Evolutionary conservation across 805 yeast genomes (phyloP), one percentile per base, ranked within the genome.

Genomic region (Cyberlindnera maclurae): DNA sequence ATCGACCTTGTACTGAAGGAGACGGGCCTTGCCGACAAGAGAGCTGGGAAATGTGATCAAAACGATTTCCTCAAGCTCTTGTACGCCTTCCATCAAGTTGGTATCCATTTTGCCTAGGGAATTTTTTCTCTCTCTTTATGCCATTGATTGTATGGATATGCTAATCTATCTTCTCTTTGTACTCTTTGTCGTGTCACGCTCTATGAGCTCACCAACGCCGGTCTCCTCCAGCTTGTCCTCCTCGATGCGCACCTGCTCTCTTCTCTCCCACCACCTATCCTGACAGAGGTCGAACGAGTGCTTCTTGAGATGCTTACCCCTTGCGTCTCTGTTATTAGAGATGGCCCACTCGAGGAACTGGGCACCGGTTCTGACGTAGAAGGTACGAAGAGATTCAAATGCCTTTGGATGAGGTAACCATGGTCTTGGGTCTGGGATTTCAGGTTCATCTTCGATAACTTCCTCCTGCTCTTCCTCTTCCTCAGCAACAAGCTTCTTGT

Each of bases 401-500:
- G 96, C 81, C 55, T 89, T 88, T 27, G 98, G 98, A 58, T 89
- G 97, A 34, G 97, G 97, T 39, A 90, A 70, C 95, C 96, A 90
- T 13, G 98, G 96, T 58, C 95, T 76, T 33, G 82, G 83, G 60
- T 90, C 98, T 13, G 95, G 95, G 49, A 81, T 74, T 46, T 77
- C 85, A 33, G 77, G 79, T 44, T 74, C 82, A 3, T 69, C 77
- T 24, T 68, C 81, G 33, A 68, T 80, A 2, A 58, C 74, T 12
- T 70, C 85, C 31, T 72, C 82, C 31, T 77, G 88, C n/a, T 73
- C 85, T 18, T 74, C 85, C 15, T 73, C 82, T 10, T 62, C 67
- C 24, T 57, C 65, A 9, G 60, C 65, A 33, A 54, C 62, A 31
- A 51, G 58, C 45, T 54, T 61, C 12, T 62, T 66, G 24, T 68